Evolutionary conservation across 768 basidiomycete genomes (phyloP).

Genomic region (Tylopilus rubrobrunneus): DNA sequence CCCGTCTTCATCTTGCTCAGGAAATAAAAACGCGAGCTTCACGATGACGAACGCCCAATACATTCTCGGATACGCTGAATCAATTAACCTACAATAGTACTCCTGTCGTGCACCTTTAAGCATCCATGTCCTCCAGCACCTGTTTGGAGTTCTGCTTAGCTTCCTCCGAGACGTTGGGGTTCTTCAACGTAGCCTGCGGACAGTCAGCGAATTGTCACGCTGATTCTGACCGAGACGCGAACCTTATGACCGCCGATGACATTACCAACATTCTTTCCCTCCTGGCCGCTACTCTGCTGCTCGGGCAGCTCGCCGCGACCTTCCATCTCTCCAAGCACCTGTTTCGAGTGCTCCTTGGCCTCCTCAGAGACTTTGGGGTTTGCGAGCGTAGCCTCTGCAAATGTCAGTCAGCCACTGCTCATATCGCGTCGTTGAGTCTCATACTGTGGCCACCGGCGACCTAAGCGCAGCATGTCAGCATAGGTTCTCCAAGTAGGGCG

Average conservation of each 20-base stretch:
- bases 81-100: background rate
- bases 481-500: background rate
- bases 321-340: constrained; percentile 24
- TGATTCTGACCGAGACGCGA: background rate
- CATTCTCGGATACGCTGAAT: no score
- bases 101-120: background rate
- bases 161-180: constrained; percentile 18
- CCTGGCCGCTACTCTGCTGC: constrained; percentile 1
- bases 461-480: constrained; percentile 1
- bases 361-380: constrained; percentile 24
- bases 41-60: background rate
- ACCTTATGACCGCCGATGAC: constrained; percentile 23
- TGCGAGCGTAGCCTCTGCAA: constrained; percentile 21
- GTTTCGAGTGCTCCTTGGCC: constrained; percentile 21
- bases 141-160: constrained; percentile 23
- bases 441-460: constrained; percentile 6
- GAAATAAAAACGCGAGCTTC: constrained; percentile 41
- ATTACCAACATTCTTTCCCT: constrained; percentile 15
- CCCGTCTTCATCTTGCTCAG: constrained; percentile 88
- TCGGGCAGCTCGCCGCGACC: constrained; percentile 11
- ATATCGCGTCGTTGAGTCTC: background rate
- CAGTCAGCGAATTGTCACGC: background rate
- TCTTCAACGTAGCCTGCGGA: constrained; percentile 20
- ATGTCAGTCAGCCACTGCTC: background rate
- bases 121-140: constrained; percentile 6